Evolutionary conservation across 1,284 basidiomycete genomes (phyloP), one percentile per base, ranked within the genome.

Genomic region (Wallemia ichthyophaga): DNA sequence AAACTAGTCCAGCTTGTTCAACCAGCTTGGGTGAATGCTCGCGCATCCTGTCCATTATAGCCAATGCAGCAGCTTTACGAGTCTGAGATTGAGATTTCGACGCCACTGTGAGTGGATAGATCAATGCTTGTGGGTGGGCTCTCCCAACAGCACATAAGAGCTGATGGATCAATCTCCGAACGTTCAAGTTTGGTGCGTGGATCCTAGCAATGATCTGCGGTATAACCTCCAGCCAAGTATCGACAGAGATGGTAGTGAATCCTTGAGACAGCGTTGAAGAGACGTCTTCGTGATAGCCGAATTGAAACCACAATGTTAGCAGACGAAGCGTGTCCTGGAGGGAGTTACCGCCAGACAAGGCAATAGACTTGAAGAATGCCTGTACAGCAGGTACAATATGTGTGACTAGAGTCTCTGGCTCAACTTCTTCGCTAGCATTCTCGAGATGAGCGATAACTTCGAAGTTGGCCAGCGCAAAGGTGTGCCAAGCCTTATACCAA

Each of bases 401-500:
- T 9, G 79, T 78, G 27, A 83, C 81, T 58, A 95, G 76, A 60
- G 78, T 77, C 48, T 77, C 76, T 1, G 80, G 78, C n/a, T 84
- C 69, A 59, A 84, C 82, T n/a, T 74, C 70, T 62, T 81, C 77
- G 37, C 71, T 72, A 64, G 82, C 78, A 58, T 71, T 75, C 67
- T 92, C 86, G 62, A 88, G 72, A 65, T 82, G 78, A n/a, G 77
- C 76, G 61, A 98, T 83, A 62, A 96, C 86, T 63, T 96, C 88
- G 64, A 94, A 94, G 69, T 96, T 96, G 13, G 89, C 84, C 61
- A 98, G 73, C 3, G 94, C 92, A 89, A 91, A 98, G 0, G 88
- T 91, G 69, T 98, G 92, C 92, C 92, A 96, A 19, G 92, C 94
- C 70, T 96, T 95, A 72, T 96, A 96, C 92, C 92, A 98, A 48